Evolutionary conservation across 352 stramenopile species (phyloP), one percentile per base, ranked within the genome.

Genomic region (Globisporangium acanthophoron): DNA sequence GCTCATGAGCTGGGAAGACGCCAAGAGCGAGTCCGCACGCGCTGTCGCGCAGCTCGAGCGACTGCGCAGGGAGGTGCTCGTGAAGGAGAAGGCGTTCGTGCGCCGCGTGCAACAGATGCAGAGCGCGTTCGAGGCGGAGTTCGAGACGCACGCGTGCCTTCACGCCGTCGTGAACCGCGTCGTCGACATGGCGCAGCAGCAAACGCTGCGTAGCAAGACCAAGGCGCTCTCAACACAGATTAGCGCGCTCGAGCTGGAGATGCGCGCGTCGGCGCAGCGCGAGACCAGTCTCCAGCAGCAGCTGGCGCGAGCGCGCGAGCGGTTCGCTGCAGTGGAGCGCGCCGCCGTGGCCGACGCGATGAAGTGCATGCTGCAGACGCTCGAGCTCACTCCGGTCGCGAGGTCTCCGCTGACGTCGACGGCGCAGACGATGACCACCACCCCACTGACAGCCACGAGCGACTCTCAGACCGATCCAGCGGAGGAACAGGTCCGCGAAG

Each of bases 1-100:
- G 27, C 52, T 76, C 27, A 75, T 81, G 65, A 59, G 59, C 9
- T 77, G 61, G 40, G 74, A 87, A 61, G 74, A 88, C 21, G 62
- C 67, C 0, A 58, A 65, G 2, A 39, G 67, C 3, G 58, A 44
- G 31, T 66, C 31, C 3, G 56, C 15, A 8, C 37, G 51, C 7
- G 49, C 48, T 9, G 54, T 52, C 3, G 15, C 0, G 18, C 57
- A 56, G 20, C 13, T 71, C 3, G 52, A 54, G 8, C 35, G 52
- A 20, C 47, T 71, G n/a, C 58, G 54, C 15, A 45, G 31, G 12
- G 60, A 67, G 44, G 5, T 71, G 8, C 39, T 58, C 18, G 56
- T 54, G 21, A 67, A 71, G 33, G 64, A 68, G 35, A 55, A 61
- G 9, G 61, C 46, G n/a, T 71, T 71, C 35, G 7, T 65, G 24